A percentile compares a stretch with the other conserved stretches of the same genome.
Evolutionary conservation across 768 basidiomycete species (phyloP).

Genomic region (Boletus fagicola): DNA sequence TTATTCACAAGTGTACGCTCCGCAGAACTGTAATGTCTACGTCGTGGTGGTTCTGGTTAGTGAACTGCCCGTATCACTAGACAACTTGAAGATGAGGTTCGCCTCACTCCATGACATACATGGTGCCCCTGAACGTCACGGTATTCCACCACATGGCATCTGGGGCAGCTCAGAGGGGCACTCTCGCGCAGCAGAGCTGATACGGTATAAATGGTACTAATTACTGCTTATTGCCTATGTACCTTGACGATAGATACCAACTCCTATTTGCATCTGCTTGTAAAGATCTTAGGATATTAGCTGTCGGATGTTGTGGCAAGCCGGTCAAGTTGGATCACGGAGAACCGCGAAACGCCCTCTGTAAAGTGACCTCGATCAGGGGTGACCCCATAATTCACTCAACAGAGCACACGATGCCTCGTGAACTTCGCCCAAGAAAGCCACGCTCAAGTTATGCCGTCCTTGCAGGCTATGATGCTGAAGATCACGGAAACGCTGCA

Average conservation of each 20-base stretch:
- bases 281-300: not conserved
- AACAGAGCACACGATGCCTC: slow-evolving; percentile 40
- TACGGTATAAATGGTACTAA: not conserved
- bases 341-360: not conserved
- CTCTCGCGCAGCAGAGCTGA: not conserved
- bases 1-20: not conserved
- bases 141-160: too few relatives aligned
- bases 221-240: not conserved
- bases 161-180: too few relatives aligned
- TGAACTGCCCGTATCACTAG: not conserved
- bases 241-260: not conserved
- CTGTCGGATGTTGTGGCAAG: not conserved
- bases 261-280: not conserved
- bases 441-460: slow-evolving; percentile 49
- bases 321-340: not conserved
- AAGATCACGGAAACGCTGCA: slow-evolving; percentile 34
- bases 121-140: too few relatives aligned
- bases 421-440: slow-evolving; percentile 55
- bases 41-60: not conserved
- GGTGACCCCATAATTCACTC: not conserved
- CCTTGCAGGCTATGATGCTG: slow-evolving; percentile 34
- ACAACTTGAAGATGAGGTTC: not conserved
- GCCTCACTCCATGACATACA: not conserved
- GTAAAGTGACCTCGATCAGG: too few relatives aligned
- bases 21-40: too few relatives aligned